phyloP scores from a whole-genome alignment of 169 alveolate genomes.

The Plasmodium coatneyi region DNA sequence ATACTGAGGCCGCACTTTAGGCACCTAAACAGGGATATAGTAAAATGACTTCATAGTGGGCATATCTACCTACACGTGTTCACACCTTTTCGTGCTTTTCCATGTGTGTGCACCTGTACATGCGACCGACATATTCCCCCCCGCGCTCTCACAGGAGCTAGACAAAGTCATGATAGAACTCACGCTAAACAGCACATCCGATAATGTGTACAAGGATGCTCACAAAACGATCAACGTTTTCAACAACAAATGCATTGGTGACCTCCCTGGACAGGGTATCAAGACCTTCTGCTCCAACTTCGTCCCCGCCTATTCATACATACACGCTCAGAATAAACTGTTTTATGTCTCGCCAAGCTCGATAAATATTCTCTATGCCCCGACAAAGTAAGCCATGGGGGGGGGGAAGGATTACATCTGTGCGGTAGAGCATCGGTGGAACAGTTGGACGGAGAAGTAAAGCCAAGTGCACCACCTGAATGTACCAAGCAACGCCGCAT shows the following conservation, averaged over 20 bases:
- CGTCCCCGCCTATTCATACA: conserved; percentile 65
- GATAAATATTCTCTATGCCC: conserved; percentile 64
- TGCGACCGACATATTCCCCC: not conserved
- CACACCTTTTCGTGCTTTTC: not conserved
- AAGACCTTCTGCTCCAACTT: conserved; percentile 65
- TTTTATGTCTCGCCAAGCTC: conserved; percentile 71
- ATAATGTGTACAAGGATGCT: conserved; percentile 36
- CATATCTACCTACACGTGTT: not conserved
- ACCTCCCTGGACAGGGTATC: conserved; percentile 24
- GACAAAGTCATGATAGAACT: conserved; percentile 43
- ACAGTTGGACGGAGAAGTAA: not conserved
- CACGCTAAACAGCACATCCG: conserved; percentile 20
- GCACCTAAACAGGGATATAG: conserved; percentile 69
- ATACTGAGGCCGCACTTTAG: conserved; percentile 49
- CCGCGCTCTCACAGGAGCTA: conserved; percentile 19
- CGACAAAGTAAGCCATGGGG: conserved; percentile 41
- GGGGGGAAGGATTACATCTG: not conserved
- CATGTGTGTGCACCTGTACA: conserved; percentile 1
- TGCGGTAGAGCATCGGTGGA: not conserved
- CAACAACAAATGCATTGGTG: conserved; percentile 43
- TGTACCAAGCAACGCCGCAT: not conserved
- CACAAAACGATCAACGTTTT: conserved; percentile 61
- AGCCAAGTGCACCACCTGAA: not conserved
- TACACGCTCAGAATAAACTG: conserved; percentile 48
- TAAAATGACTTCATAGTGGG: conserved; percentile 1